Percentiles rank a stretch among this genome's conserved stretches.
These are phyloP conservation scores for Pseudocercospora vitis DNA, from an alignment of 2,329 filamentous ascomycete species.

Conservation along the genomic window DNA sequence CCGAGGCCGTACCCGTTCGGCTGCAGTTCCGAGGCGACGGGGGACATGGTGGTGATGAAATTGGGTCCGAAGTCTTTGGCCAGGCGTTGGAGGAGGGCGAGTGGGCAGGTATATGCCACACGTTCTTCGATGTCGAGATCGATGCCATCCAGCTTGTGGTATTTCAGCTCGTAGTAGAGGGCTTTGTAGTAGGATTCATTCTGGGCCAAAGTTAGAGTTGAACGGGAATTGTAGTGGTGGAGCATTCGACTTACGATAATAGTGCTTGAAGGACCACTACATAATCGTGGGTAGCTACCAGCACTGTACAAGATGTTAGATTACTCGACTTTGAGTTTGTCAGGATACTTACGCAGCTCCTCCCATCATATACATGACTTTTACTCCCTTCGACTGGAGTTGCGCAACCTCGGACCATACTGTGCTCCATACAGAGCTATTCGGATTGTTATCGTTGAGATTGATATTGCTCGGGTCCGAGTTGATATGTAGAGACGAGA, in stretches of 20 bases:
- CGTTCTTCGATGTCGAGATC: constrained; percentile 36
- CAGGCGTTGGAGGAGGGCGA: constrained; percentile 30
- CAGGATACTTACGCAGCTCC: constrained; percentile 13
- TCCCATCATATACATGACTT: constrained; percentile 34
- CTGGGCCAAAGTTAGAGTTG: constrained; percentile 8
- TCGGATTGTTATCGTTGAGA: constrained; percentile 33
- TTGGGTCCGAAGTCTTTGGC: constrained; percentile 30
- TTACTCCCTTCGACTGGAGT: constrained; percentile 31
- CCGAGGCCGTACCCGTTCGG: constrained; percentile 24
- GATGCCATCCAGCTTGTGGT: constrained; percentile 31
- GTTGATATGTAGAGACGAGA: constrained; percentile 35
- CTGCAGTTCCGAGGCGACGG: constrained; percentile 32
- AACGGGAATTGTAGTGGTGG: neutral
- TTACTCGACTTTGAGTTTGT: neutral
- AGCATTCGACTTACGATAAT: constrained; percentile 1
- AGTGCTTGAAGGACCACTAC: constrained; percentile 19
- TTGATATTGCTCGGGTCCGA: constrained; percentile 29
- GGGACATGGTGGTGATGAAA: constrained; percentile 36
- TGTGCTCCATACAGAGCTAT: constrained; percentile 23
- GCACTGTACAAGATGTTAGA: neutral
- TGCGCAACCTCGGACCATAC: constrained; percentile 31
- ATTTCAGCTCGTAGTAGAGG: constrained; percentile 28
- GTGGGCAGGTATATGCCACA: constrained; percentile 29
- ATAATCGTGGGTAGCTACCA: constrained; percentile 31
- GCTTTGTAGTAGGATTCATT: constrained; percentile 32